Evolutionary conservation across 306 rosid genomes (phyloP).

Genomic region (Spatholobus suberectus): DNA sequence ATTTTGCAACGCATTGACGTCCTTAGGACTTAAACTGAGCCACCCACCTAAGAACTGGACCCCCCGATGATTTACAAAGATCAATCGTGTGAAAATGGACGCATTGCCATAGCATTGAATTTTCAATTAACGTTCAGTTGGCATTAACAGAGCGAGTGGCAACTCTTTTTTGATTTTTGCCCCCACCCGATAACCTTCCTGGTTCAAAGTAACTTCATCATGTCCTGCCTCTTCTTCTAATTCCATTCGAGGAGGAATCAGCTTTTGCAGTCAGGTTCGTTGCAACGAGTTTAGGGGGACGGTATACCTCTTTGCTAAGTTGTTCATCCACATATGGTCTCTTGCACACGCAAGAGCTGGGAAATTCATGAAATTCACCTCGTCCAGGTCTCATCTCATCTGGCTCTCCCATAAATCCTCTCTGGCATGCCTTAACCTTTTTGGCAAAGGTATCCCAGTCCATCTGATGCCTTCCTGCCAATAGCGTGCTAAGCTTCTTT

Average conservation of each 20-base stretch:
- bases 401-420: slow-evolving; percentile 98
- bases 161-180: not conserved
- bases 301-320: slow-evolving; percentile 36
- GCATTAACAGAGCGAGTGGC: not conserved
- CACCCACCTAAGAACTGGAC: slow-evolving; percentile 33
- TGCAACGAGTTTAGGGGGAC: slow-evolving; percentile 26
- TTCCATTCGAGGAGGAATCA: slow-evolving; percentile 18
- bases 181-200: not conserved
- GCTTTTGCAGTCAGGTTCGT: slow-evolving; percentile 41
- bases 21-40: slow-evolving; percentile 44
- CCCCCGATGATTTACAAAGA: slow-evolving; percentile 28
- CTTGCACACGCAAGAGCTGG: slow-evolving; percentile 76
- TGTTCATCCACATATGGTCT: slow-evolving; percentile 56
- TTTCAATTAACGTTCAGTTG: slow-evolving; percentile 2
- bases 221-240: slow-evolving; percentile 25
- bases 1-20: slow-evolving; percentile 51
- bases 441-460: slow-evolving; percentile 78
- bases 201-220: slow-evolving; percentile 11
- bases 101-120: slow-evolving; percentile 11
- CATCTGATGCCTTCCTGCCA: slow-evolving; percentile 73
- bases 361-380: slow-evolving; percentile 93
- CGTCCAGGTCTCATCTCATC: slow-evolving; percentile 88
- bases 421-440: slow-evolving; percentile 78
- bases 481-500: slow-evolving; percentile 85
- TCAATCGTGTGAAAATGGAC: slow-evolving; percentile 23